Evolutionary conservation across 2,329 filamentous ascomycete species (phyloP).

Genomic region (Penicillium occitanis): DNA sequence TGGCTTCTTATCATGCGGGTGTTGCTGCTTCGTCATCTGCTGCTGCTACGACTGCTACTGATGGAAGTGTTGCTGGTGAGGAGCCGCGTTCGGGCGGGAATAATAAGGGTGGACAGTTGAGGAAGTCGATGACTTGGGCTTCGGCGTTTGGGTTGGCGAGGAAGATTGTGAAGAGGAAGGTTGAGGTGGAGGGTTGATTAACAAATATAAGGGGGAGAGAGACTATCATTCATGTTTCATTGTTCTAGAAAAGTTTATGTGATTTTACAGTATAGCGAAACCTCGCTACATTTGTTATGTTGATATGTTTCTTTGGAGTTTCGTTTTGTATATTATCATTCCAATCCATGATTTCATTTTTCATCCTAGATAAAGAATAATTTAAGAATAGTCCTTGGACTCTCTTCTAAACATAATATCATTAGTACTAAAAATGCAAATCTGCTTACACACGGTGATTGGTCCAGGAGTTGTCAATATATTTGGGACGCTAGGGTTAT

Average conservation of each 20-base stretch:
- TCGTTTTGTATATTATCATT: neutral
- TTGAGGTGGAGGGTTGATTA: constrained; percentile 10
- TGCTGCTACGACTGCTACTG: neutral
- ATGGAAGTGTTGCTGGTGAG: neutral
- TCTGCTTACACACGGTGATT: too few relatives aligned
- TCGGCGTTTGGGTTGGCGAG: constrained; percentile 19
- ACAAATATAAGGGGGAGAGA: neutral
- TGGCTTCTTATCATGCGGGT: constrained; percentile 15
- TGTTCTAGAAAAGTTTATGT: neutral
- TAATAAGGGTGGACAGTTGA: constrained; percentile 8
- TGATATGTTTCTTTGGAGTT: neutral
- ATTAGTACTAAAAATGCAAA: too few relatives aligned
- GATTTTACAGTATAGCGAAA: neutral
- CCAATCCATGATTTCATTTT: neutral
- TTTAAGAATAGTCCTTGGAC: neutral
- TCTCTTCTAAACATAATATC: neutral
- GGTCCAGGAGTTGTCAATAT: neutral
- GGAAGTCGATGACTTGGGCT: constrained; percentile 20
- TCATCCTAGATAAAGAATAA: neutral
- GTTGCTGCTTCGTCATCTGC: neutral
- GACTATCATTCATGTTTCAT: constrained; percentile 3
- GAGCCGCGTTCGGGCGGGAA: neutral
- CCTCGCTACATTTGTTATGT: neutral
- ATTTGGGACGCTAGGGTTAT: neutral
- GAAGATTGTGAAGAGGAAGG: constrained; percentile 22